Base-by-base conservation (phyloP, 352 stramenopile species). In the Elongisporangium prolatum region DNA sequence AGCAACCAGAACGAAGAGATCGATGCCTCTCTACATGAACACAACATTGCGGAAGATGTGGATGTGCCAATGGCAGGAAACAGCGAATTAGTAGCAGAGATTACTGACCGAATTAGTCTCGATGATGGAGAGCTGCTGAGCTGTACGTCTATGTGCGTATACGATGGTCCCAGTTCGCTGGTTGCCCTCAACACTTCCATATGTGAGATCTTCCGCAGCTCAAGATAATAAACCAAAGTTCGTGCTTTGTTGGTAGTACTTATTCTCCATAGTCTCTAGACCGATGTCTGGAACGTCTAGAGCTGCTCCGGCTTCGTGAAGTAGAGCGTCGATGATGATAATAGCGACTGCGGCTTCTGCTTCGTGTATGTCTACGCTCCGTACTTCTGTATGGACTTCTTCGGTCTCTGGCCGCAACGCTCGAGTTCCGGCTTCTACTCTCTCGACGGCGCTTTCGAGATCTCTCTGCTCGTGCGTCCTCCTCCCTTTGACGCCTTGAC, bases 91-190 rank as follows among this genome's bases (percentile, higher is more conserved):
- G 21, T 76, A 24, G 25, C 18, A 49, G 52, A 53, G 48, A 56
- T n/a, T n/a, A n/a, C 14, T 44, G 50, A 51, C 4, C 4, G 20
- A 22, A 56, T 40, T 48, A n/a, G 50, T 20, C 54, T 64, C 14
- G 52, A 59, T 21, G 52, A 59, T 21, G 44, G 28, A 20, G 58
- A 72, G 1, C 57, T 80, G 20, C 53, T 59, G 8, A 56, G 56
- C 10, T 72, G 62, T 37, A 72, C 71, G 8, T 81, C 75, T 3
- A 58, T 68, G 24, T 21, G 53, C 2, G 59, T 81, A 24, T 59
- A 81, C 9, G 58, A 72, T 47, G 66, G 62, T 1, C 28, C 56
- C 17, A 81, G 73, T 21, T 61, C 61, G 3, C 54, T 83, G 8
- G 24, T 83, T 22, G 11, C 68, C 0, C 48, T 79, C 13, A 54